phyloP scores from a whole-genome alignment of 164 flowering plant species.

The Santalum album region DNA sequence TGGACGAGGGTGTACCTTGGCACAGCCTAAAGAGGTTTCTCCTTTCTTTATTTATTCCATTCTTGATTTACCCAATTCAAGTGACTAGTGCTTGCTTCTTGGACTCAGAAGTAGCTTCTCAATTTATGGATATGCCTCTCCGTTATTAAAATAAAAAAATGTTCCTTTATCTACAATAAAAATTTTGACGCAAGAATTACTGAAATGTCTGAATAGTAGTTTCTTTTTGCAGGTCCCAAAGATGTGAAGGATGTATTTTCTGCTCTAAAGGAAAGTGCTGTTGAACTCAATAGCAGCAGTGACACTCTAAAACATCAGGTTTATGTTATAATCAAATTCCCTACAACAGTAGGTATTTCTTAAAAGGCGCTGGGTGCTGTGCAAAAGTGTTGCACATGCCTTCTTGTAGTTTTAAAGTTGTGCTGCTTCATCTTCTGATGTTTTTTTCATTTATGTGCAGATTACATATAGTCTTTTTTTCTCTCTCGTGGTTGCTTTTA shows the following conservation, averaged over 20 bases:
- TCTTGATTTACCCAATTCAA: too few relatives aligned
- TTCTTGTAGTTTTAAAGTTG: not conserved
- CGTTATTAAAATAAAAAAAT: too few relatives aligned
- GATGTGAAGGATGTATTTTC: constrained; percentile 69
- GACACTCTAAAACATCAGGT: constrained; percentile 70
- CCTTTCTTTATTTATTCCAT: too few relatives aligned
- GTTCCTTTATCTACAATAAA: too few relatives aligned
- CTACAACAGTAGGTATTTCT: not conserved
- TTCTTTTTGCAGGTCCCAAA: constrained; percentile 54
- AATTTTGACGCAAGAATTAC: not conserved
- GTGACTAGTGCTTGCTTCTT: too few relatives aligned
- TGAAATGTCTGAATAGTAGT: not conserved
- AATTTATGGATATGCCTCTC: too few relatives aligned
- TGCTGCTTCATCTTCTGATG: constrained; percentile 1
- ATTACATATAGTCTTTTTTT: constrained; percentile 68
- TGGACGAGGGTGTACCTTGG: too few relatives aligned
- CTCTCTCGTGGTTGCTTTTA: constrained; percentile 66
- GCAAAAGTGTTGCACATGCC: not conserved
- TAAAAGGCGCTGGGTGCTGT: not conserved
- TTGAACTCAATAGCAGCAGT: constrained; percentile 38
- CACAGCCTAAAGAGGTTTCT: too few relatives aligned
- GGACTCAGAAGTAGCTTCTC: too few relatives aligned
- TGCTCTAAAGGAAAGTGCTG: constrained; percentile 58
- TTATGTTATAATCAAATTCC: constrained; percentile 1
- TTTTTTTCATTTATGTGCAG: constrained; percentile 36